Evolutionary conservation across 208 protist species (phyloP), one percentile per base, ranked within the genome.

Genomic region (Wallacemonas sp.): DNA sequence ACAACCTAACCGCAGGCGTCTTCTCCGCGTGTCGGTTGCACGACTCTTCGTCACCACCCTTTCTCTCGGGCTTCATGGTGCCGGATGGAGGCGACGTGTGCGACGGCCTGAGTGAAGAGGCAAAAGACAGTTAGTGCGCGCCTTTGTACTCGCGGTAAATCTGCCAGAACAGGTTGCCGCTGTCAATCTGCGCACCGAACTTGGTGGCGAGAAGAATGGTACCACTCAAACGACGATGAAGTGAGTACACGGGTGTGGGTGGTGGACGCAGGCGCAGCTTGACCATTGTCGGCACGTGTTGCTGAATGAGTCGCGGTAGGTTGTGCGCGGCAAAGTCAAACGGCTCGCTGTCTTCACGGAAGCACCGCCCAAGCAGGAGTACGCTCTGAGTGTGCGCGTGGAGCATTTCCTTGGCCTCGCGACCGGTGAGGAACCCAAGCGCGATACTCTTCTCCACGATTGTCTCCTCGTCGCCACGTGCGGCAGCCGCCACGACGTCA

Each of bases 341-440:
- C 0, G 74, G 70, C 1, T 53, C 58, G 13, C 78, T 71, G 3
- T 72, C 55, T 29, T 79, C 32, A 13, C 77, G 69, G 57, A 99
- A 99, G 5, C 95, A 93, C 67, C 94, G 89, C 22, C 91, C 92
- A 0, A 98, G 70, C 44, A 97, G 77, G 42, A 93, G 32, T 2
- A 97, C 92, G 36, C 95, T 95, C 15, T 74, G 59, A 8, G 78
- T 83, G 68, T 98, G 94, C 8, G 95, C 97, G 22, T 97, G 81
- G 4, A 91, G 69, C 96, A 98, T 98, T 36, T 86, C 83, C 44
- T 79, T 65, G 41, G 74, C 76, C 79, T 98, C 96, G 24, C 91
- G 78, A 13, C 97, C 97, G 0, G 95, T 98, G n/a, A 99, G 83
- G 62, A 98, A 98, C n/a, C 97, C 97, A 17, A 99, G 79, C 13